A percentile compares a stretch with the other conserved stretches of the same genome.
Conservation (phyloP, 1,284 basidiomycete species). For the Ustilago loliicola region DNA sequence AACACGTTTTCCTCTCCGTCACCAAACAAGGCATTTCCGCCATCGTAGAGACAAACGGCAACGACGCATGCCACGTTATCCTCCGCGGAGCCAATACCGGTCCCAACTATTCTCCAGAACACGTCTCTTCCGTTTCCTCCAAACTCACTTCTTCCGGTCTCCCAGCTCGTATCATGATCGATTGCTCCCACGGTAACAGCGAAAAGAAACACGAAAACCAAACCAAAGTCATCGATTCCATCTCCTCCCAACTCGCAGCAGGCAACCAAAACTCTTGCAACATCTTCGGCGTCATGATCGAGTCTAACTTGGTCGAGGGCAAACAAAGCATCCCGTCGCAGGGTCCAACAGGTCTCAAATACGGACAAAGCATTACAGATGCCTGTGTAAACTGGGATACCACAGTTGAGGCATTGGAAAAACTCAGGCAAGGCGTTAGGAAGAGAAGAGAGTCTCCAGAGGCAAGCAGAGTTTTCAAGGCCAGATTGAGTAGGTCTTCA, state of each 20-base stretch:
- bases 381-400: constrained; percentile 68
- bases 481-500: constrained; percentile 22
- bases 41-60: constrained; percentile 70
- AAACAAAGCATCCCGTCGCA: constrained; percentile 63
- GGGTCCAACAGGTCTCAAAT: constrained; percentile 58
- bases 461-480: constrained; percentile 40
- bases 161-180: constrained; percentile 72
- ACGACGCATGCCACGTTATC: constrained; percentile 69
- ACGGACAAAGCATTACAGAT: constrained; percentile 67
- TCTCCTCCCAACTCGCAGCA: constrained; percentile 71
- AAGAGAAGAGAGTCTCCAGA: constrained; percentile 42
- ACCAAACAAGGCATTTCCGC: constrained; percentile 82
- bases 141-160: constrained; percentile 57
- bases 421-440: constrained; percentile 55
- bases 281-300: constrained; percentile 98
- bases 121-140: constrained; percentile 52
- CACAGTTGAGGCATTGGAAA: constrained; percentile 61
- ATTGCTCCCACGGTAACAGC: constrained; percentile 86
- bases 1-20: constrained; percentile 98
- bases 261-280: constrained; percentile 69
- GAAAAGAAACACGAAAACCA: constrained; percentile 77
- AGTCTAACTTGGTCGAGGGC: constrained; percentile 85
- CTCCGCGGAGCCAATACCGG: constrained; percentile 68
- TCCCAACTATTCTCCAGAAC: constrained; percentile 64
- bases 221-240: constrained; percentile 73